Evolutionary conservation across 306 rosid species (phyloP), one percentile per base, ranked within the genome.

Genomic region (Arachis stenosperma): DNA sequence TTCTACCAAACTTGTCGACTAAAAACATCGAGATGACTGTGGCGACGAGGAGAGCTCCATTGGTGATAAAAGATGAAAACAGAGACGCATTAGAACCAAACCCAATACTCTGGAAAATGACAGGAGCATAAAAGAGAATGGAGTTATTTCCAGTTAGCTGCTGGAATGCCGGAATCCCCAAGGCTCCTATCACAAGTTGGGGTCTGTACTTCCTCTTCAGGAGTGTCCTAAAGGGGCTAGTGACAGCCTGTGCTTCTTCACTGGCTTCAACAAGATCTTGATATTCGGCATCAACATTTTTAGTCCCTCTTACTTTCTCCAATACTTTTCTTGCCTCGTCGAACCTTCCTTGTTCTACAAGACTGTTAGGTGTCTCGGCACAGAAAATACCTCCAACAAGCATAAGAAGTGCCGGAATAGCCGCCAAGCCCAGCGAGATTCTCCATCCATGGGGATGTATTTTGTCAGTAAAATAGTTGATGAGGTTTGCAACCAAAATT

Each of bases 121-220:
- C 99, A 0, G 99, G 99, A 4, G 99, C 99, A 61, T 95, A 95
- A 83, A 95, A 92, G 76, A 95, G 97, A 52, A 95, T 95, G 11
- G 99, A 95, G 86, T 88, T 92, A 81, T 88, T 95, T 64, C 99
- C 99, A 0, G 99, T 95, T 70, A 95, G 87, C 67, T 95, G 99
- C 71, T 95, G 99, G 78, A 95, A 95, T 43, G 97, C 98, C 6
- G 97, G 98, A 67, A 95, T 91, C 43, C 92, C 98, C 82, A 95
- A 73, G 41, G 98, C 97, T 5, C 99, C 99, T 5, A 95, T 87
- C n/a, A 95, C 14, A n/a, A 95, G 76, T 43, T 95, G 98, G 2
- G 99, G 97, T 27, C 97, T 94, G 72, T 95, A 90, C 84, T 83
- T 92, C 64, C 85, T 80, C 77, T 39, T 61, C 1, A 95, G 81